Base-by-base conservation (phyloP, 2,329 filamentous ascomycete genomes). In the Aspergillus sp. region DNA sequence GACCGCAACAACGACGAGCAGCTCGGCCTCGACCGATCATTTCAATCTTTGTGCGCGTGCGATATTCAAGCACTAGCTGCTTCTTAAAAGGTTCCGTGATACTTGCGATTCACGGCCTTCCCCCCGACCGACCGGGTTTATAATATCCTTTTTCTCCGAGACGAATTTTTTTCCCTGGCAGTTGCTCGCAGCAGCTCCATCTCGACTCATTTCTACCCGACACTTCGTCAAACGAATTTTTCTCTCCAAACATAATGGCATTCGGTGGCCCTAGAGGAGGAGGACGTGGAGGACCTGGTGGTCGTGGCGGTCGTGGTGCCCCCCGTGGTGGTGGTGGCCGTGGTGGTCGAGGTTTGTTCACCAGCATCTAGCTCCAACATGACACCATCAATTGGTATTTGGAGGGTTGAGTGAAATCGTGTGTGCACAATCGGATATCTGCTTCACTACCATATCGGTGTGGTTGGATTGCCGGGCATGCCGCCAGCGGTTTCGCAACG, bases 231-330 rank as follows among this genome's bases (percentile, higher is more conserved):
- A 49, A 34, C 17, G 20, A 45, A 44, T 43, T 40, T 57, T 47
- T 54, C 53, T 42, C 38, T 55, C 51, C 51, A 57, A 56, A 53
- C 50, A 68, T 48, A 70, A 71, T 71, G 69, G 66, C 53, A 52
- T 70, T 71, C 58, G 63, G 62, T 68, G 65, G 54, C 50, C 61
- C 64, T 57, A 59, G 61, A 55, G 55, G 57, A 53, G 55, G 58
- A 49, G 61, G 61, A 53, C 61, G 62, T 21, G 14, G 40, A 53
- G 62, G 53, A 47, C 50, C 47, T 45, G 52, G 76, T 61, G 70
- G 70, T 60, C 74, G 75, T 54, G 70, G 76, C 60, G 76, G 72
- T 51, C 70, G 74, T 55, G 72, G 69, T 57, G 69, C 69, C 51
- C 67, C 71, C 60, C 72, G 73, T 59, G 74, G 75, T 46, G 71